Base-by-base conservation (phyloP, 1,284 basidiomycete genomes). In the Amylostereum areolatum region DNA sequence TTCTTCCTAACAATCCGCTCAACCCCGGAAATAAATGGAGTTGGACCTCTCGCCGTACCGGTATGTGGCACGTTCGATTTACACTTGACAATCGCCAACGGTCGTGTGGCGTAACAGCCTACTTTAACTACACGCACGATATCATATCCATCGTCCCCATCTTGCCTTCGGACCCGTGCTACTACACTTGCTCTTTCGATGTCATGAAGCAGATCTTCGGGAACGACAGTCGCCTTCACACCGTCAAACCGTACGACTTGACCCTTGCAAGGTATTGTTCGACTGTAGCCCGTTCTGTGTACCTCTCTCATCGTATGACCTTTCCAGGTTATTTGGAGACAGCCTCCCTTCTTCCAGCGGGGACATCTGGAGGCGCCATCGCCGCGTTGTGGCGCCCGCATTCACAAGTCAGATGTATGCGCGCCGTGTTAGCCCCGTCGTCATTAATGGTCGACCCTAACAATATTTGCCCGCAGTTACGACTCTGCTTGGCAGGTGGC, bases 341-440 rank as follows among this genome's bases (percentile, higher is more conserved):
- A 68, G 60, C 50, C 32, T 68, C n/a, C 48, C 63, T 6, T 58
- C 63, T 25, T 52, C 59, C 0, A 59, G 60, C 36, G 62, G 60
- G 4, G 62, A 66, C 2, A 47, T 46, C 11, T 68, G 66, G 67
- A 64, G 56, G 46, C 53, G 62, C 6, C 65, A 69, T 42, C 48
- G 64, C 5, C 55, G 66, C 9, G 59, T 65, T 24, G 52, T 62
- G 29, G 57, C 54, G 2, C 67, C 67, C 39, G 62, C 64, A 3
- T 66, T 68, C 48, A 63, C 57, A 30, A 28, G 54, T 18, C 18
- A 18, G 1, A 18, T 18, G 18, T 18, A 18, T 18, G 18, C n/a
- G 53, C 60, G 18, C 59, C 59, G 63, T 69, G 32, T 42, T 61
- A 50, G 10, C 9, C 37, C 6, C 27, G 12, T 39, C 2, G n/a